Conservation (phyloP, 2,329 filamentous ascomycete species). For the Hypoxylon sp. region DNA sequence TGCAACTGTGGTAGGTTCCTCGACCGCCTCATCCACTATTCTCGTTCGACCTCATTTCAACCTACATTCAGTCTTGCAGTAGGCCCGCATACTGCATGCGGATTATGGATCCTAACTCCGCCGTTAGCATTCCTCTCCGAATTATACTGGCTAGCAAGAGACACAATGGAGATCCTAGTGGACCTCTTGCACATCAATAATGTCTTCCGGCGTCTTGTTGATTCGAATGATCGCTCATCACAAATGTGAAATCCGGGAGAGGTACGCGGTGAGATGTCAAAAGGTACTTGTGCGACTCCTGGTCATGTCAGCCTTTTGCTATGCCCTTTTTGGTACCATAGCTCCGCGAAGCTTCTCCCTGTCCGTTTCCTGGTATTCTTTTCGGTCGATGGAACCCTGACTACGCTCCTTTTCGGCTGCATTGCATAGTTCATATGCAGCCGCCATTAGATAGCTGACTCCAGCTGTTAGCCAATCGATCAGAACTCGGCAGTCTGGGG, state of each 20-base stretch:
- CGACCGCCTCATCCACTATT: constrained; percentile 42
- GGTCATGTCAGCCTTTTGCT: constrained; percentile 46
- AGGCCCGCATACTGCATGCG: constrained; percentile 49
- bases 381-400: constrained; percentile 44
- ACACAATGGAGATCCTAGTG: constrained; percentile 38
- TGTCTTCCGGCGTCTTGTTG: constrained; percentile 35
- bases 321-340: constrained; percentile 40
- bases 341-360: constrained; percentile 39
- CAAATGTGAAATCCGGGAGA: constrained; percentile 22
- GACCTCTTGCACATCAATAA: constrained; percentile 44
- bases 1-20: constrained; percentile 38
- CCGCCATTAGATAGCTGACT: constrained; percentile 49
- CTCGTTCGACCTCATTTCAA: constrained; percentile 52
- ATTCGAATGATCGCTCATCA: constrained; percentile 33
- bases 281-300: constrained; percentile 37
- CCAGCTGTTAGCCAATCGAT: constrained; percentile 54
- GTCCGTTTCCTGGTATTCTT: constrained; percentile 19
- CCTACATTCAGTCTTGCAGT: constrained; percentile 49
- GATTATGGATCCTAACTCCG: constrained; percentile 45
- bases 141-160: constrained; percentile 38
- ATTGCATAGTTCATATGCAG: constrained; percentile 52
- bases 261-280: constrained; percentile 39
- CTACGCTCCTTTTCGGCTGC: constrained; percentile 52
- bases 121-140: constrained; percentile 28
- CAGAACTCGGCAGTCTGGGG: constrained; percentile 43